Evolutionary conservation across 257 asterid species (phyloP).

Genomic region (Ophiorrhiza pumila): DNA sequence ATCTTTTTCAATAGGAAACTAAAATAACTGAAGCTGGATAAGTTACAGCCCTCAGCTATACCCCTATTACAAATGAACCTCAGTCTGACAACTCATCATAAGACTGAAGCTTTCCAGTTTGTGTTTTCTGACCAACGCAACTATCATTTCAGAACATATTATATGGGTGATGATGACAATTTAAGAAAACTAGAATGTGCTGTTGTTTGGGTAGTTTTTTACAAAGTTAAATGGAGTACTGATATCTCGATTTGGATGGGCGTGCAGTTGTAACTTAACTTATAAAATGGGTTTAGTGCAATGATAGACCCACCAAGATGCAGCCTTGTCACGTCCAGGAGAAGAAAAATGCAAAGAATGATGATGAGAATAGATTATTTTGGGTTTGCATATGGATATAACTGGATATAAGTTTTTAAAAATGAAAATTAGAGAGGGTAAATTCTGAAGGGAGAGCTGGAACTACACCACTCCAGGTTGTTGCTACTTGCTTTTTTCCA

Average conservation of each 20-base stretch:
- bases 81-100: not conserved
- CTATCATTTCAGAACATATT: not conserved
- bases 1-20: not conserved
- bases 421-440: not conserved
- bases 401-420: not conserved
- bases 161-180: not conserved
- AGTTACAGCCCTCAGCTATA: not conserved
- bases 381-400: not conserved
- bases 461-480: not conserved
- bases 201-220: not conserved
- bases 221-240: not conserved
- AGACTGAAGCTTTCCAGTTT: not conserved
- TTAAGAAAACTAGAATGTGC: not conserved
- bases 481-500: slow-evolving; percentile 6
- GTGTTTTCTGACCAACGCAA: not conserved
- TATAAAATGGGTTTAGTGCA: too few species aligned
- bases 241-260: not conserved
- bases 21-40: not conserved
- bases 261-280: not conserved
- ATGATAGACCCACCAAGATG: too few species aligned
- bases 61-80: not conserved
- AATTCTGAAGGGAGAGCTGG: not conserved
- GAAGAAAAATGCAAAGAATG: too few species aligned
- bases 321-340: too few species aligned
- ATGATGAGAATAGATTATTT: too few species aligned